Conservation (phyloP, 805 yeast species). For the Cyberlindnera xylosilytica region DNA sequence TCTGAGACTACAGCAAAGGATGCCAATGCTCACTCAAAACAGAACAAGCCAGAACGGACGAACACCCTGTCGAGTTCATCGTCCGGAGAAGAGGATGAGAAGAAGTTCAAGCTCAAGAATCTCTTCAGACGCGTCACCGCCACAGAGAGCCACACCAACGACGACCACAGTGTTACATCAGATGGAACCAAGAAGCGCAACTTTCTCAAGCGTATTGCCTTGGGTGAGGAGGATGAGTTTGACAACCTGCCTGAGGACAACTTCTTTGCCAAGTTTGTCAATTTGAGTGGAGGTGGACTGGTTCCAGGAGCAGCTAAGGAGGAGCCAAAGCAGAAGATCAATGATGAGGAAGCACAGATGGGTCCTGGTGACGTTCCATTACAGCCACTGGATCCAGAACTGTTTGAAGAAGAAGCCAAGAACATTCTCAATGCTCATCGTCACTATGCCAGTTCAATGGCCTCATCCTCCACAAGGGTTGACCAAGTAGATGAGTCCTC, state of each 20-base stretch:
- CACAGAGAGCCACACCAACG: constrained; percentile 8
- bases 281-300: constrained; percentile 33
- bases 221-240: constrained; percentile 20
- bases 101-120: constrained; percentile 14
- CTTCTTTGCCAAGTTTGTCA: constrained; percentile 30
- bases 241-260: constrained; percentile 27
- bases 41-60: background rate
- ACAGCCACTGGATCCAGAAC: constrained; percentile 40
- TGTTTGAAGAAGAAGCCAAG: constrained; percentile 43
- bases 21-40: background rate
- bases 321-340: constrained; percentile 19
- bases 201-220: constrained; percentile 16
- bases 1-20: constrained; percentile 1
- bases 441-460: constrained; percentile 3
- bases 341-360: constrained; percentile 36
- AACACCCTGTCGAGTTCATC: too few relatives aligned
- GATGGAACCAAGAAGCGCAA: constrained; percentile 7
- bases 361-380: constrained; percentile 39
- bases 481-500: constrained; percentile 20
- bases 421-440: constrained; percentile 51
- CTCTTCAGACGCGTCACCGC: constrained; percentile 18
- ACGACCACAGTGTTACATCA: constrained; percentile 6
- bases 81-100: constrained; percentile 9
- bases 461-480: background rate
- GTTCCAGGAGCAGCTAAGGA: constrained; percentile 32